Base-by-base conservation (phyloP, 352 stramenopile genomes). In the Phytopythium sindhum region DNA sequence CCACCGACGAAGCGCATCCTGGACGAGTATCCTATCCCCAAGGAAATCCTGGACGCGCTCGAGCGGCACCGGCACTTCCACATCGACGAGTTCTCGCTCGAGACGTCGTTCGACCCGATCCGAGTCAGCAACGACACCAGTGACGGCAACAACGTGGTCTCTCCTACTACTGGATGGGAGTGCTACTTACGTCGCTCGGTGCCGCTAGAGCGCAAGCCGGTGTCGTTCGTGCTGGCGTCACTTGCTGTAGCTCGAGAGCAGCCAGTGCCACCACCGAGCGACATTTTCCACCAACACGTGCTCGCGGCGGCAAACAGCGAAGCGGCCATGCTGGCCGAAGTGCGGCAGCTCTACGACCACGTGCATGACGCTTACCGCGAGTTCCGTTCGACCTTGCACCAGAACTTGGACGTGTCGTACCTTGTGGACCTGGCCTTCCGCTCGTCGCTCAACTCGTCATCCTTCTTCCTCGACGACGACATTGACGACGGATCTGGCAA, bases 1-100 rank as follows among this genome's bases (percentile, higher is more conserved):
- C 79, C 79, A 4, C 81, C 81, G 19, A 88, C 76, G 0, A 86
- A 86, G 63, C 72, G 74, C 42, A 90, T 89, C 41, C 59, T 90
- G n/a, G 80, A 89, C 24, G 79, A 90, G 57, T 89, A 90, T 59
- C 77, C 78, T 23, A 87, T 90, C 50, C 81, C 81, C 2, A 89
- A 88, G 51, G 81, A 85, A 51, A 76, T 90, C 31, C 65, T 88
- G 17, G 79, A 90, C 21, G 78, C 81, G 12, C 61, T 90, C 33
- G 81, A 90, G 58, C 69, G 68, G 1, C 81, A 90, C 52, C 72
- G 81, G 10, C 81, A 90, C 61, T 86, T 81, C 50, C 80, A 86
- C 54, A 70, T 90, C 19, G 78, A 88, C 39, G 78, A 76, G 15
- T 80, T 75, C 11, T 89, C 80, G 39, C 78, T 87, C 63, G 69